Percentiles rank a stretch among this genome's conserved stretches.
These are phyloP conservation scores for Periconia sp. DNA, from an alignment of 2,329 filamentous ascomycete species.

Conservation along the genomic window DNA sequence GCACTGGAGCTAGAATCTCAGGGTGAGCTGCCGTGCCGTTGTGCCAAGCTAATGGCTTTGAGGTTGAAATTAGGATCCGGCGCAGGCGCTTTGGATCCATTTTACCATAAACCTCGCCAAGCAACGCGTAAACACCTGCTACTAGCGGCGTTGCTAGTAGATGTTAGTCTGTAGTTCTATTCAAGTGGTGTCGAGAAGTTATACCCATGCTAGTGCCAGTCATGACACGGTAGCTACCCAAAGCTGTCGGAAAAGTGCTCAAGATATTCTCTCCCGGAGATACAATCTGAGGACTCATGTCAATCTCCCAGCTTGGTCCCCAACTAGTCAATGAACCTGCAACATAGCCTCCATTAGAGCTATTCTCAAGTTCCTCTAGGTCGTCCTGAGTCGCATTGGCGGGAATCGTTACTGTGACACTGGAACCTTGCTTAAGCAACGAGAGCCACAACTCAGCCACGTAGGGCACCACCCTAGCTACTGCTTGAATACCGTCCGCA, in stretches of 20 bases:
- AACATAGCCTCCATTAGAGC: slow-evolving; percentile 15
- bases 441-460: slow-evolving; percentile 16
- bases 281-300: slow-evolving; percentile 63
- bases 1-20: slow-evolving; percentile 23
- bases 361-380: slow-evolving; percentile 22
- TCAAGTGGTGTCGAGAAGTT: background rate
- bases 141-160: slow-evolving; percentile 20
- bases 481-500: slow-evolving; percentile 18
- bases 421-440: slow-evolving; percentile 16
- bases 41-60: slow-evolving; percentile 23
- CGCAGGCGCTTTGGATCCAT: slow-evolving; percentile 18
- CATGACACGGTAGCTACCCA: slow-evolving; percentile 56
- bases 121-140: slow-evolving; percentile 21
- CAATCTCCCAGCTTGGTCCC: slow-evolving; percentile 67
- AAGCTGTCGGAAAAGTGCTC: slow-evolving; percentile 59
- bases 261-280: slow-evolving; percentile 64
- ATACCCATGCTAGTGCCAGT: slow-evolving; percentile 65
- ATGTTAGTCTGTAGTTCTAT: background rate
- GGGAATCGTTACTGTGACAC: slow-evolving; percentile 19
- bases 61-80: slow-evolving; percentile 19
- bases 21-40: slow-evolving; percentile 12
- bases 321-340: slow-evolving; percentile 51
- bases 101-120: slow-evolving; percentile 22
- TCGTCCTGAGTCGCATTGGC: slow-evolving; percentile 10
- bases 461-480: slow-evolving; percentile 14